Conservation (phyloP, 768 basidiomycete genomes). For the Cystobasidium onofrii region DNA sequence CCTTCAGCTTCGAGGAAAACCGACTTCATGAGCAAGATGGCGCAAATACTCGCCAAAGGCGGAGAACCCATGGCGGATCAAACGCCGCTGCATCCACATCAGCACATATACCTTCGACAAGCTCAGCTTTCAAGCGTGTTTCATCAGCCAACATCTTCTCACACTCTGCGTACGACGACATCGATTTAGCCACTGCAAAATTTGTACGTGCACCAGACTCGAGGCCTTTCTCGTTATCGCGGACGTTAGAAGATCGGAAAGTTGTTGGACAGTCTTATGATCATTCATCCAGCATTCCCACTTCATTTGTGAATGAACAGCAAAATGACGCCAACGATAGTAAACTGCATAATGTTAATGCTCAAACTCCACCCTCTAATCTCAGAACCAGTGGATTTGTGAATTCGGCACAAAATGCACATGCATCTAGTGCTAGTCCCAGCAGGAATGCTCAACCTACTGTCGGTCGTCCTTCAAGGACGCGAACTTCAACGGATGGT, state of each 20-base stretch:
- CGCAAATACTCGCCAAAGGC: neutral
- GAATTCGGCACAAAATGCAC: neutral
- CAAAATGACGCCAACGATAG: neutral
- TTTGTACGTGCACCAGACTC: neutral
- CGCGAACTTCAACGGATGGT: neutral
- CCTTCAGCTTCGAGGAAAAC: neutral
- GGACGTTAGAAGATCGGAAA: neutral
- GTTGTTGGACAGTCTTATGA: neutral
- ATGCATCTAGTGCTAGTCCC: neutral
- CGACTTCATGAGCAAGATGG: neutral
- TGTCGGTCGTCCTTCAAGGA: neutral
- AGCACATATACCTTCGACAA: neutral
- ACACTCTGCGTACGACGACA: neutral
- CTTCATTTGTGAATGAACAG: neutral
- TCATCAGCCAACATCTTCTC: neutral
- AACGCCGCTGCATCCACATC: neutral
- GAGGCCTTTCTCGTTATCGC: neutral
- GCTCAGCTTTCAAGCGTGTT: neutral
- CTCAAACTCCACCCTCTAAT: neutral
- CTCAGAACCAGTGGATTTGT: neutral
- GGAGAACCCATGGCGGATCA: neutral
- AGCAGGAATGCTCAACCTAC: neutral
- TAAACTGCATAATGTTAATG: neutral
- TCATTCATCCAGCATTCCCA: neutral
- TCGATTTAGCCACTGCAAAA: neutral